Percentiles rank a stretch among this genome's conserved stretches.
phyloP scores from a whole-genome alignment of 768 basidiomycete species.

The Lactarius quietus region DNA sequence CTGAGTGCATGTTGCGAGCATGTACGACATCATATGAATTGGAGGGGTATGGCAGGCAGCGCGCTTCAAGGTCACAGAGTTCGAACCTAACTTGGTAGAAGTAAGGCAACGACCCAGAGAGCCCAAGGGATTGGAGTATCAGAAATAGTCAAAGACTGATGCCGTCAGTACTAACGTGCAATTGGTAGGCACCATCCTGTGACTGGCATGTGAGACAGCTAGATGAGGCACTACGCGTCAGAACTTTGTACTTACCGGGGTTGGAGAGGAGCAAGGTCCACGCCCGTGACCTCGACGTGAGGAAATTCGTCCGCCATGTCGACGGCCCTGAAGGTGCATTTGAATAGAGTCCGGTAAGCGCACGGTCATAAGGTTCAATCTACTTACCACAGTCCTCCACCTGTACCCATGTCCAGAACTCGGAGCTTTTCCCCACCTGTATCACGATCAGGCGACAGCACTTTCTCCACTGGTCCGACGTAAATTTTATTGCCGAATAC shows the following conservation, averaged over 20 bases:
- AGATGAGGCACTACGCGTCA: background rate
- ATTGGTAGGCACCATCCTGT: slow-evolving; percentile 61
- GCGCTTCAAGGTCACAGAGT: slow-evolving; percentile 61
- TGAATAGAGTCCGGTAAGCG: background rate
- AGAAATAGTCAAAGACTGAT: slow-evolving; percentile 4
- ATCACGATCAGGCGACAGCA: slow-evolving; percentile 40
- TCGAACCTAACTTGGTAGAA: slow-evolving; percentile 49
- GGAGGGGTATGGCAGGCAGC: slow-evolving; percentile 59
- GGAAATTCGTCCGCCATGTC: slow-evolving; percentile 74
- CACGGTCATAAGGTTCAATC: slow-evolving; percentile 3
- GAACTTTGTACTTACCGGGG: slow-evolving; percentile 46
- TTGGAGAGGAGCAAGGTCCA: slow-evolving; percentile 71
- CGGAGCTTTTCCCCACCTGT: slow-evolving; percentile 29
- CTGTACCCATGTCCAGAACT: slow-evolving; percentile 69
- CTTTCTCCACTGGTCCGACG: slow-evolving; percentile 59
- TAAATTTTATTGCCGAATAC: slow-evolving; percentile 62
- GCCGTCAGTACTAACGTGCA: slow-evolving; percentile 56
- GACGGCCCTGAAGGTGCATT: slow-evolving; percentile 49
- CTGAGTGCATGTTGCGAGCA: slow-evolving; percentile 63
- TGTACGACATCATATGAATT: slow-evolving; percentile 66
- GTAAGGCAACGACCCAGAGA: background rate
- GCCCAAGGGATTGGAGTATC: background rate
- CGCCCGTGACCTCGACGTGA: slow-evolving; percentile 58
- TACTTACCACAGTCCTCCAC: slow-evolving; percentile 58
- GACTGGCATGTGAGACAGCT: slow-evolving; percentile 9